Evolutionary conservation across 495 filamentous ascomycete species (phyloP).

Genomic region (Parathielavia appendiculata): DNA sequence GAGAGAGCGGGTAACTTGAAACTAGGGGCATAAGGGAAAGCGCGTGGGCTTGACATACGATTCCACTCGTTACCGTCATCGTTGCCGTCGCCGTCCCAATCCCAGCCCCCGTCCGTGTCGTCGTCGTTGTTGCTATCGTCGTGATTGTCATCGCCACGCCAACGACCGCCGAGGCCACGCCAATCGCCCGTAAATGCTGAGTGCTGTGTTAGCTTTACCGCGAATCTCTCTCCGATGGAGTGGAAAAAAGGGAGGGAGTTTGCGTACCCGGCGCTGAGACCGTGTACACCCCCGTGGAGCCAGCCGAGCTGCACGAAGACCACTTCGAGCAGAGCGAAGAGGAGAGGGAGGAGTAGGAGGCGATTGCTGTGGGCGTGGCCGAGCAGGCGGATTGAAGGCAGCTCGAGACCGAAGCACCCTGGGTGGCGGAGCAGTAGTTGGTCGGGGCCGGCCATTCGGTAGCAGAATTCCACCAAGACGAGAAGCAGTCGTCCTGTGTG

Average conservation of each 20-base stretch:
- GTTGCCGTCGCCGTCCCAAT: slow-evolving; percentile 14
- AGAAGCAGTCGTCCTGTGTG: slow-evolving; percentile 40
- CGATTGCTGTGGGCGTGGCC: slow-evolving; percentile 36
- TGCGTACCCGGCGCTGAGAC: slow-evolving; percentile 29
- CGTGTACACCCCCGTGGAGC: slow-evolving; percentile 40
- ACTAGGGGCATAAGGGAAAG: neutral
- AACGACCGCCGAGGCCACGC: slow-evolving; percentile 4
- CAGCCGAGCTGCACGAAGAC: slow-evolving; percentile 36
- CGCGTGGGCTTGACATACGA: neutral
- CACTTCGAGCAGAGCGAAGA: slow-evolving; percentile 38
- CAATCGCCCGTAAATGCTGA: slow-evolving; percentile 35
- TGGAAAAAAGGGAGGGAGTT: neutral
- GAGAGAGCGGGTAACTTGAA: neutral
- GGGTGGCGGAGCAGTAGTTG: slow-evolving; percentile 38
- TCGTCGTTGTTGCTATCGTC: slow-evolving; percentile 16
- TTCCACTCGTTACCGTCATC: neutral
- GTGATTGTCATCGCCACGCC: neutral
- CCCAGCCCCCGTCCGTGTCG: slow-evolving; percentile 9
- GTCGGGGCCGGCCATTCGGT: slow-evolving; percentile 42
- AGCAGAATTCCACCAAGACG: slow-evolving; percentile 34
- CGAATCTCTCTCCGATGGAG: neutral
- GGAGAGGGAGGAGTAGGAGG: slow-evolving; percentile 39
- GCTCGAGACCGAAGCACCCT: slow-evolving; percentile 31
- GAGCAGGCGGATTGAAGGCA: slow-evolving; percentile 39
- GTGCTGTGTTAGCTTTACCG: neutral